These are phyloP conservation scores for Moniliophthora roreri DNA, from an alignment of 1,284 basidiomycete genomes.

Conservation along the genomic window DNA sequence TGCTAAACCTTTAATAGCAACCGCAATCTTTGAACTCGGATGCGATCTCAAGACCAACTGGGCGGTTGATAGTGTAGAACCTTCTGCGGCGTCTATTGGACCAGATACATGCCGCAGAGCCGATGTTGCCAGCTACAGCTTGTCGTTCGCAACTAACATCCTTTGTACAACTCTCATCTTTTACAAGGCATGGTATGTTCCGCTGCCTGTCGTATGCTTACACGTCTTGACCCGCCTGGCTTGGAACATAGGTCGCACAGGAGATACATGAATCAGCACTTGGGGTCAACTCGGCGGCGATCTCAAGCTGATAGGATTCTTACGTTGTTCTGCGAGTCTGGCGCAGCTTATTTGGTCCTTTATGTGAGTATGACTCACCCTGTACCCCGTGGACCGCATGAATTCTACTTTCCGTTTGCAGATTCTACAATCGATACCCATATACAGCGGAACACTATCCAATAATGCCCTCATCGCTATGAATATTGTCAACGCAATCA, in stretches of 20 bases:
- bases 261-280: slow-evolving; percentile 21
- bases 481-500: slow-evolving; percentile 27
- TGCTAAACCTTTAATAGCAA: slow-evolving; percentile 17
- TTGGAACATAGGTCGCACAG: slow-evolving; percentile 20
- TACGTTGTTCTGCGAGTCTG: slow-evolving; percentile 27
- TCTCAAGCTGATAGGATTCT: slow-evolving; percentile 27
- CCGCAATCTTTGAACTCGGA: slow-evolving; percentile 27
- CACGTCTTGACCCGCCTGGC: neutral
- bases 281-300: slow-evolving; percentile 20
- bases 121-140: slow-evolving; percentile 27
- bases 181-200: slow-evolving; percentile 24
- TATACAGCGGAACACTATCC: slow-evolving; percentile 23
- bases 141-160: slow-evolving; percentile 29
- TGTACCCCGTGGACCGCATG: neutral
- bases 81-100: slow-evolving; percentile 25
- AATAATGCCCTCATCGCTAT: slow-evolving; percentile 21
- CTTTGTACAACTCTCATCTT: slow-evolving; percentile 27
- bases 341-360: slow-evolving; percentile 24
- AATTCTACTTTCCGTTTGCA: slow-evolving; percentile 1
- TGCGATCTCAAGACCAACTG: slow-evolving; percentile 25
- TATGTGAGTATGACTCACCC: slow-evolving; percentile 19
- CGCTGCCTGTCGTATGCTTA: neutral
- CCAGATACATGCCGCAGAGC: slow-evolving; percentile 24
- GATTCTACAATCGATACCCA: slow-evolving; percentile 30
- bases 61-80: slow-evolving; percentile 20